Percentiles rank a stretch among this genome's conserved stretches.
Conservation (phyloP, 2,329 filamentous ascomycete species). For the Penicillium sp. region DNA sequence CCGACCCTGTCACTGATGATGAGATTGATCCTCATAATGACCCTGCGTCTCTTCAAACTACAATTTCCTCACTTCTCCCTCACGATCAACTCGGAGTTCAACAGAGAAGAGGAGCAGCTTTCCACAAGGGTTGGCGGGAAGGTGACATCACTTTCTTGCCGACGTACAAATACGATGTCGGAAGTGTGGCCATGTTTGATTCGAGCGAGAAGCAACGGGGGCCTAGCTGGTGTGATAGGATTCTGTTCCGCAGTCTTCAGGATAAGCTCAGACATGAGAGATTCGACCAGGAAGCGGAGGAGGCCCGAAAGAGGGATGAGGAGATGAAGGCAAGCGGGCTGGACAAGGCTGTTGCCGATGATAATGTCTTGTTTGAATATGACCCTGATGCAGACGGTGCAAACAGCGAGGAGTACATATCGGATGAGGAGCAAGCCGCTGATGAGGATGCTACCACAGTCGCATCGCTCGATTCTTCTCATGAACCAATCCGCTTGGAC, state of each 20-base stretch:
- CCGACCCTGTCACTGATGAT: conserved; percentile 55
- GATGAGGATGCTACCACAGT: conserved; percentile 39
- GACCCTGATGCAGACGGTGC: conserved; percentile 74
- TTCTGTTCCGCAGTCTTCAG: conserved; percentile 75
- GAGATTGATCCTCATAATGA: conserved; percentile 71
- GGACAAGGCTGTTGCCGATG: conserved; percentile 69
- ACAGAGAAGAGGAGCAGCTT: conserved; percentile 72
- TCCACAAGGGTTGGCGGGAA: conserved; percentile 90
- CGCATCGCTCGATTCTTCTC: conserved; percentile 28
- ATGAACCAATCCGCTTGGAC: conserved; percentile 55
- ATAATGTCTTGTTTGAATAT: conserved; percentile 85
- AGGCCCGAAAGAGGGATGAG: conserved; percentile 69
- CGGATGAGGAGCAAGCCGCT: conserved; percentile 51
- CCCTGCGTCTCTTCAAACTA: conserved; percentile 83
- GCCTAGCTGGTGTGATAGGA: conserved; percentile 96
- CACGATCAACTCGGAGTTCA: conserved; percentile 82
- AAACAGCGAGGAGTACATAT: conserved; percentile 59
- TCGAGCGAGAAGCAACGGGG: conserved; percentile 90
- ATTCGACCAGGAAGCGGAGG: conserved; percentile 61
- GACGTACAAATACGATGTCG: conserved; percentile 96
- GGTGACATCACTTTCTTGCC: conserved; percentile 84
- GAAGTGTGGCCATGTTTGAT: conserved; percentile 89
- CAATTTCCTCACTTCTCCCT: conserved; percentile 77
- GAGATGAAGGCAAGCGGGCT: conserved; percentile 81
- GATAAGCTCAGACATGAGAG: conserved; percentile 66